Conservation (phyloP, 345 rosid species). For the Lenwebbia sp. region DNA sequence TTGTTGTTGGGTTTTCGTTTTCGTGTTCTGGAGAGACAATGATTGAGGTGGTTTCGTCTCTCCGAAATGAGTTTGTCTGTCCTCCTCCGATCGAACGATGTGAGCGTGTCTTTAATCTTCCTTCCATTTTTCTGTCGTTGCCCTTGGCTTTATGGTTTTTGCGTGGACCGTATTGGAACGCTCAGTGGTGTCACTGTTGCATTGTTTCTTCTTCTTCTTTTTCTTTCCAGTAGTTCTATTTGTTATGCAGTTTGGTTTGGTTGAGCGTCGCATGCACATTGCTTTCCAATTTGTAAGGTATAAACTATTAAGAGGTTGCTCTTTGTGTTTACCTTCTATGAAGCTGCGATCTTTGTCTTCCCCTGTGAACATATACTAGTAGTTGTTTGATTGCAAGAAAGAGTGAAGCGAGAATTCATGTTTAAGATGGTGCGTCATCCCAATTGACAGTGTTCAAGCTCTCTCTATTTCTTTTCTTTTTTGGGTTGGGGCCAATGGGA, state of each 20-base stretch:
- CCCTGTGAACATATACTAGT: not conserved
- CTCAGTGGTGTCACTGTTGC: constrained; percentile 29
- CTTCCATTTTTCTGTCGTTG: not conserved
- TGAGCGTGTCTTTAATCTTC: not conserved
- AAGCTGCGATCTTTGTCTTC: not conserved
- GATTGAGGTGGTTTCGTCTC: not conserved
- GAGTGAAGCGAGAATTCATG: not conserved
- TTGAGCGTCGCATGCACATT: not conserved
- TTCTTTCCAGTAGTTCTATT: not conserved
- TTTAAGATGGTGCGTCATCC: not conserved
- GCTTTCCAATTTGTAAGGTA: not conserved
- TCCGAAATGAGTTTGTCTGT: not conserved
- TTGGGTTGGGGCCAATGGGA: not conserved
- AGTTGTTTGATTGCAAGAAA: not conserved
- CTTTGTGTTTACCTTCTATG: not conserved
- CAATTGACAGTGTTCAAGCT: not conserved
- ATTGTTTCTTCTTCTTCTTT: constrained; percentile 6
- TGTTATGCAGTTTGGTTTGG: not conserved
- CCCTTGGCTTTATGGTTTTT: not conserved
- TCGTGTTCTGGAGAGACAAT: not conserved
- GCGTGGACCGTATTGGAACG: constrained; percentile 8
- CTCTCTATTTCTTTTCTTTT: not conserved
- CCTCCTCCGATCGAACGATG: not conserved
- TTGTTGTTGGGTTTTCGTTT: not conserved
- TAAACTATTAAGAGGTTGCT: not conserved